Base-by-base conservation (phyloP, 441 rosid genomes). In the Isatis lusitanica region DNA sequence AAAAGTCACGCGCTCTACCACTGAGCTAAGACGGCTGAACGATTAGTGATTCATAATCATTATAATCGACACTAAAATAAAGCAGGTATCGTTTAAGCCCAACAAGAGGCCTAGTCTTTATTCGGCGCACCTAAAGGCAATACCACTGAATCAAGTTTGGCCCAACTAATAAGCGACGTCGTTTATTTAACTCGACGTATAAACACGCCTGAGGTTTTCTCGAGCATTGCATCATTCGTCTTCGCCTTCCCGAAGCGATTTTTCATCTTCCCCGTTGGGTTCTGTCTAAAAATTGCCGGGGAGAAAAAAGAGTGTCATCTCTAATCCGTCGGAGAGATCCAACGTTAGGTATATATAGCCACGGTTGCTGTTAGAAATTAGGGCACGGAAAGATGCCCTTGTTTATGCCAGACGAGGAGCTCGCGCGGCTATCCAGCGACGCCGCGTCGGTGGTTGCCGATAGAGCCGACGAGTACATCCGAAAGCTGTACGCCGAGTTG, bases 381-480 rank as follows among this genome's bases (percentile, higher is more conserved):
- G 78, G 83, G 83, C 72, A 55, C 78, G 74, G 3, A 47, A 70
- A 12, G 7, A 94, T 94, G 99, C 96, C 91, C 42, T 65, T 89
- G 24, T 93, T 95, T 86, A 85, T 95, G 78, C 82, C 98, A 75
- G 98, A 91, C 73, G 98, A 93, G 11, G 99, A 95, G 74, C 84
- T 93, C 9, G 80, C 86, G 15, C 84, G 86, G 36, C 88, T 87
- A 74, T 73, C 94, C 21, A 61, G 73, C 76, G 96, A 95, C 70
- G 87, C 82, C 46, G 76, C 83, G 2, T 71, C 87, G 62, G 87
- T 84, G 39, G 82, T 79, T 1, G 97, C 93, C 3, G 90, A 89
- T 58, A 91, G 73, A 80, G 99, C 99, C 3, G 97, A 93, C 51
- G 91, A 85, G 12, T 93, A 76, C 78, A 95, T 95, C 55, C 66